Evolutionary conservation across 140 eudicot genomes (phyloP).

Genomic region (Senecio squalidus): DNA sequence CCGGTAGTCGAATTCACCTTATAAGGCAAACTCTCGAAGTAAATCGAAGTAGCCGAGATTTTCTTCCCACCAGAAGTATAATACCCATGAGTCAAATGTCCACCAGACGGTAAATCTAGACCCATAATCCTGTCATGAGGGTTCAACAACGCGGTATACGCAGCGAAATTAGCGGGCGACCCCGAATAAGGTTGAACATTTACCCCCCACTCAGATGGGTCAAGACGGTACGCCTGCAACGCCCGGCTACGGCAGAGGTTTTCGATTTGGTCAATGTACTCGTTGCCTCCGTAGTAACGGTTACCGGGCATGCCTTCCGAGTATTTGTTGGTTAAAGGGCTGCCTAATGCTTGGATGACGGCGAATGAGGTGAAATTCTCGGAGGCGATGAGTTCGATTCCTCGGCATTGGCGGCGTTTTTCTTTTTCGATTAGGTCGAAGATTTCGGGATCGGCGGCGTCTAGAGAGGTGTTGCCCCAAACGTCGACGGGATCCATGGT

Average conservation of each 20-base stretch:
- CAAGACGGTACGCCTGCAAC: conserved; percentile 56
- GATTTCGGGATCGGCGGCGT: conserved; percentile 78
- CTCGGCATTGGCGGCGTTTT: conserved; percentile 90
- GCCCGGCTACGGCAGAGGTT: conserved; percentile 73
- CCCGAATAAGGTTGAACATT: conserved; percentile 95
- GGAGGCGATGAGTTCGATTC: conserved; percentile 93
- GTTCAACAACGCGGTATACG: conserved; percentile 76
- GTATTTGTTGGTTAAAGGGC: conserved; percentile 85
- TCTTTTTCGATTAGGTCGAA: conserved; percentile 86
- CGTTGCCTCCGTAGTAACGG: conserved; percentile 98
- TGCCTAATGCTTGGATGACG: conserved; percentile 89
- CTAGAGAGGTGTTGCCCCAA: conserved; percentile 76
- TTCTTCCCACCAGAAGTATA: conserved; percentile 87
- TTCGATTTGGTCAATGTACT: conserved; percentile 81
- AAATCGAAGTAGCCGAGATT: conserved; percentile 86
- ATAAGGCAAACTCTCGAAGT: conserved; percentile 95
- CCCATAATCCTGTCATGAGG: conserved; percentile 97
- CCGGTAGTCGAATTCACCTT: conserved; percentile 81
- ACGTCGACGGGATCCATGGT: conserved; percentile 75
- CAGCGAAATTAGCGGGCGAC: conserved; percentile 88
- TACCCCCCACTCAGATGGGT: conserved; percentile 87
- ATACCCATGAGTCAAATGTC: conserved; percentile 91
- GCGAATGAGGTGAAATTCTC: conserved; percentile 98
- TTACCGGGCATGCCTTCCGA: conserved; percentile 98
- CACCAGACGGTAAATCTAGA: conserved; percentile 87